Conservation (phyloP, 2,329 filamentous ascomycete genomes). For the Nemania abortiva region DNA sequence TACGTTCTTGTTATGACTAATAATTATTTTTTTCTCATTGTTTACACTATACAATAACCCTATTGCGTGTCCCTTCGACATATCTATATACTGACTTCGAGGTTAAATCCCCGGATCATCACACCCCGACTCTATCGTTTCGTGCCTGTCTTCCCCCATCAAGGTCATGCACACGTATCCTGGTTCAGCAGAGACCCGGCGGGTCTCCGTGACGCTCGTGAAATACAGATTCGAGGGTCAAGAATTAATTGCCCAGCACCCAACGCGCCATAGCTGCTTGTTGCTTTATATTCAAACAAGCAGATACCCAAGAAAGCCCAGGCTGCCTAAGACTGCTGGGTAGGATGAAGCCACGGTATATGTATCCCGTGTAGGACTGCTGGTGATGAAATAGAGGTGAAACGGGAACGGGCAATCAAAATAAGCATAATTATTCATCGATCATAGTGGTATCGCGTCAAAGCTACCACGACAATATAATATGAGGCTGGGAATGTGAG, state of each 20-base stretch:
- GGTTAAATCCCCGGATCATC: constrained; percentile 8
- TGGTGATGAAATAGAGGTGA: constrained; percentile 10
- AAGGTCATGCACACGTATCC: constrained; percentile 32
- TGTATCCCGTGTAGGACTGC: constrained; percentile 15
- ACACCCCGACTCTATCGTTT: constrained; percentile 21
- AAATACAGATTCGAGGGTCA: constrained; percentile 25
- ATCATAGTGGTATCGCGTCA: constrained; percentile 27
- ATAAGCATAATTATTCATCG: constrained; percentile 32
- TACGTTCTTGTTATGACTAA: neutral
- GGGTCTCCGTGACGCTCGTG: constrained; percentile 19
- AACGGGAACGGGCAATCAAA: constrained; percentile 29
- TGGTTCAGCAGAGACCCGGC: constrained; percentile 20
- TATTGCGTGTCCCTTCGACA: neutral
- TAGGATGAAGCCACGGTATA: constrained; percentile 17
- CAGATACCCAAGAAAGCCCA: constrained; percentile 26
- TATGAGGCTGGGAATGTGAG: constrained; percentile 15
- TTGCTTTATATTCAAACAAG: constrained; percentile 30
- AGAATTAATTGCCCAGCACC: constrained; percentile 15
- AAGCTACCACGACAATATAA: constrained; percentile 21
- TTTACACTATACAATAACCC: constrained; percentile 29
- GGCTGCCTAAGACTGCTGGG: constrained; percentile 19
- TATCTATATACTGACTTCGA: constrained; percentile 27
- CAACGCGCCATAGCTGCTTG: constrained; percentile 13
- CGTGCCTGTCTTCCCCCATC: constrained; percentile 20
- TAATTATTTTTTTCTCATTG: constrained; percentile 33